Evolutionary conservation across 768 basidiomycete genomes (phyloP), one percentile per base, ranked within the genome.

Genomic region (Lactarius akahatsu): DNA sequence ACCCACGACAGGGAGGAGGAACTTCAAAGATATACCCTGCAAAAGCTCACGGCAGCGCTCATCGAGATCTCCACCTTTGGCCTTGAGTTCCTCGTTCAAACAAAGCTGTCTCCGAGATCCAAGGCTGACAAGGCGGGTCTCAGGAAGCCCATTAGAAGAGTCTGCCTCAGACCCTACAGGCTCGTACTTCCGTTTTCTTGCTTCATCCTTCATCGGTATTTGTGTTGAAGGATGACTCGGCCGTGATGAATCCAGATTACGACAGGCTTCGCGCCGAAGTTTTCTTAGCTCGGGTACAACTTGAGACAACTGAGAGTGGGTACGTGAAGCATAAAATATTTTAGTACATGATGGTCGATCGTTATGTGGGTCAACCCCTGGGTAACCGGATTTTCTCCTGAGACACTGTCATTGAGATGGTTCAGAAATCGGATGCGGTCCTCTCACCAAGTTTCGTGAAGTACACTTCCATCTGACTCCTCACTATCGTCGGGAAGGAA

Each of bases 281-380:
- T 86, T 90, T 47, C 79, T 82, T 11, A 98, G 80, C 73, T 99
- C 97, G 4, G 90, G 89, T 20, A 95, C 81, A 4, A 98, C 82
- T 75, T 99, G 96, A 2, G 94, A 82, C 4, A 99, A 84, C 73
- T 99, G 96, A 1, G 96, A 96, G 77, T 99, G 96, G 0, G 96
- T 99, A 38, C 96, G 83, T 0, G 97, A 98, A 0, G 96, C 91
- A 73, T 96, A 97, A 75, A 87, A 97, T 67, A 98, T 89, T 80
- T 94, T 91, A 43, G 86, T 89, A 72, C 89, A 91, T 4, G 82
- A 81, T 18, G 82, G 81, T 64, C 87, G 80, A 67, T 87, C 87
- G 55, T 72, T 70, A 23, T 78, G 78, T 36, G 71, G 63, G 28
- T 57, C 36, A 69, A 67, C 59, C 47, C 16, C 34, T 18, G 36